Conservation (phyloP, 148 eudicot genomes). For the Silene uniflora region DNA sequence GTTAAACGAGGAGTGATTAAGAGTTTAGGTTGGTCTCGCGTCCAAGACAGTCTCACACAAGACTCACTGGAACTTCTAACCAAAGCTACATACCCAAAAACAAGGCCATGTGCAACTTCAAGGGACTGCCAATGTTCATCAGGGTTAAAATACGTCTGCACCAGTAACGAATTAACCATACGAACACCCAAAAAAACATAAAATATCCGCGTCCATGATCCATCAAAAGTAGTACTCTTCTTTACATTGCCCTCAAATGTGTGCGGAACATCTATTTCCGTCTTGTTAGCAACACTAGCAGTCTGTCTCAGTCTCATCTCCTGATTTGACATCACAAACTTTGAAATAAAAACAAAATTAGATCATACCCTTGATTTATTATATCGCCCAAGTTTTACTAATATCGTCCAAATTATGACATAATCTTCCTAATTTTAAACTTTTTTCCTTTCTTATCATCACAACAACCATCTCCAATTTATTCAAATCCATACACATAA, state of each 20-base stretch:
- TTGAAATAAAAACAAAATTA: background rate
- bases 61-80: background rate
- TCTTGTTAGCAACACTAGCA: conserved; percentile 14
- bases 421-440: too few relatives aligned
- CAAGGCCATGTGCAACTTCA: conserved; percentile 83
- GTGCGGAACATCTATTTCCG: conserved; percentile 12
- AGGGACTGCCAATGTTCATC: conserved; percentile 98
- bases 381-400: background rate
- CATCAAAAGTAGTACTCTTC: conserved; percentile 19
- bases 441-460: too few relatives aligned
- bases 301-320: conserved; percentile 53
- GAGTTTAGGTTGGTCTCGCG: too few relatives aligned
- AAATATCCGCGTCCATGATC: conserved; percentile 45
- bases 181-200: conserved; percentile 50
- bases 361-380: background rate
- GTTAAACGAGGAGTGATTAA: too few relatives aligned
- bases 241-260: conserved; percentile 19
- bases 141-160: conserved; percentile 91
- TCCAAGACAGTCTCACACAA: background rate
- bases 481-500: too few relatives aligned
- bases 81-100: conserved; percentile 53
- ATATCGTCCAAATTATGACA: too few relatives aligned
- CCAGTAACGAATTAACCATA: conserved; percentile 57
- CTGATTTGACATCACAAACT: conserved; percentile 3
- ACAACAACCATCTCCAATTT: too few relatives aligned